Base-by-base conservation (phyloP, 192 early-diverging fungal species). In the Backusella sp. region DNA sequence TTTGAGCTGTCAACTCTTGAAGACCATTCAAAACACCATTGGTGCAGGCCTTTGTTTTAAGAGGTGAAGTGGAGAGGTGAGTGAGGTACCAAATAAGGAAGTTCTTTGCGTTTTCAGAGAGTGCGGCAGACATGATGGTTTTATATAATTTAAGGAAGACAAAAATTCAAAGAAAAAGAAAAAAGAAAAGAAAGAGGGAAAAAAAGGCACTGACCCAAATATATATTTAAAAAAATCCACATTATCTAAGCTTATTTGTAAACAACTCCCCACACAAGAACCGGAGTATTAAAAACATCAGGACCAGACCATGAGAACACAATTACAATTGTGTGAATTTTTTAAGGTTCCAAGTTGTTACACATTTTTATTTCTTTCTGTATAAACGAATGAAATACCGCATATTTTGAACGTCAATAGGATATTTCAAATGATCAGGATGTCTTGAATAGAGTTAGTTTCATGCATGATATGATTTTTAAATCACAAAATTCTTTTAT, bases 311-410 rank as follows among this genome's bases (percentile, higher is more conserved):
- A 62, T 62, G 56, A 62, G 56, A 62, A 62, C 19, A 49, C 46
- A 49, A 49, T n/a, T 49, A 49, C 46, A 49, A 49, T 49, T 49
- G 46, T 49, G 46, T 49, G 46, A n/a, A 49, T 49, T 49, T 49
- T 49, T 44, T 44, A 39, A 39, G 11, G 37, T 44, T 44, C 15
- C 11, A 9, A 5, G 4, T n/a, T 49, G 46, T 49, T 49, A 59
- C 53, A 59, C 17, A 68, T 23, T 46, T 82, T 75, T 86, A 93
- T 28, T 88, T 78, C 79, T 90, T 93, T 35, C 83, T 86, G 78
- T 98, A 98, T 23, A 97, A 77, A 65, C 96, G 84, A 49, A 96
- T 79, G 81, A 96, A 98, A 73, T 96, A 95, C 23, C 96, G 91
- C 96, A 98, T 98, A 80, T 96, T 95, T 68, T 95, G 91, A 62